Conservation (phyloP, 306 rosid genomes). For the Trifolium fragiferum region DNA sequence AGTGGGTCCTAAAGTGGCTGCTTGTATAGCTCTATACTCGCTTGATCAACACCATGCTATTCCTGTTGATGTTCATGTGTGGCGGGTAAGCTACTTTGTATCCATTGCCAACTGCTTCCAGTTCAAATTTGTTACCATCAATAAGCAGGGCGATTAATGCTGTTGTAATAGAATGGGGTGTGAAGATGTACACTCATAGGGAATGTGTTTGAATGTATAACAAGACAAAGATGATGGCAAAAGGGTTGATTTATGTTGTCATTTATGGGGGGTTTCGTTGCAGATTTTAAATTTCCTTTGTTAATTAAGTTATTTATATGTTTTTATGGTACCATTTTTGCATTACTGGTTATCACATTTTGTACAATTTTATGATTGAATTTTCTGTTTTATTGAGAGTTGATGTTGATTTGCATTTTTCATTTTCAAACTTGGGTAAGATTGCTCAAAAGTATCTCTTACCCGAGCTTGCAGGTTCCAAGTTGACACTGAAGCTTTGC, state of each 20-base stretch:
- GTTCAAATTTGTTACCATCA: conserved; percentile 14
- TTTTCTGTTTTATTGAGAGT: neutral
- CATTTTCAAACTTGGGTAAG: conserved; percentile 55
- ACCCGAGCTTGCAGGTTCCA: conserved; percentile 95
- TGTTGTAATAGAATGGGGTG: neutral
- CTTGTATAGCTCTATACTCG: conserved; percentile 93
- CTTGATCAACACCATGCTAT: conserved; percentile 96
- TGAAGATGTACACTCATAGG: neutral
- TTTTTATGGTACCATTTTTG: neutral
- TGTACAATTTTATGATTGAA: conserved; percentile 10
- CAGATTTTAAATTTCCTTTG: conserved; percentile 13
- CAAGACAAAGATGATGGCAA: conserved; percentile 6
- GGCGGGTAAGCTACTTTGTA: conserved; percentile 64
- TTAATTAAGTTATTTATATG: neutral
- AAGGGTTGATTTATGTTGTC: neutral
- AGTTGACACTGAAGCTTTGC: conserved; percentile 75
- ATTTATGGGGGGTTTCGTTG: conserved; percentile 2
- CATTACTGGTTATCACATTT: neutral
- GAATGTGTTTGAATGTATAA: conserved; percentile 9
- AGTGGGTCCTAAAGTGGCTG: conserved; percentile 97
- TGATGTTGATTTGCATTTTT: conserved; percentile 34
- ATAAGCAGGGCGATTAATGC: neutral
- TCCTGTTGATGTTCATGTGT: conserved; percentile 95
- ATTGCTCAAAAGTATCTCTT: conserved; percentile 83
- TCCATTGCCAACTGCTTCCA: neutral